phyloP scores from a whole-genome alignment of 805 yeast genomes.

The Zygoascus tannicola region DNA sequence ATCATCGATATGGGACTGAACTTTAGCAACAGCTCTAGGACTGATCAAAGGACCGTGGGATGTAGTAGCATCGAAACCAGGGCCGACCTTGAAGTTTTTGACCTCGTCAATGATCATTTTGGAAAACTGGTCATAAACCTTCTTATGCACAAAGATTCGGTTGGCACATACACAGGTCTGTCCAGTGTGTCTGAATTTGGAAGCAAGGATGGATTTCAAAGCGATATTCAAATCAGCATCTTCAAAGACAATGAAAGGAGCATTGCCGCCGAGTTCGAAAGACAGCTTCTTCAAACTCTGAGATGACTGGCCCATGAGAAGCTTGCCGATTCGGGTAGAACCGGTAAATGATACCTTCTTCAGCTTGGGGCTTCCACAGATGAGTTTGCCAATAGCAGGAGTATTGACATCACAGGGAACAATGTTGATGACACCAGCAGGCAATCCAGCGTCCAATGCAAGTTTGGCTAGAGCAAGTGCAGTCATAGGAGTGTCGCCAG shows the following conservation, averaged over 20 bases:
- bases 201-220: constrained; percentile 52
- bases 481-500: constrained; percentile 63
- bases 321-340: constrained; percentile 62
- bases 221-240: constrained; percentile 64
- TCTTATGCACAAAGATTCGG: constrained; percentile 55
- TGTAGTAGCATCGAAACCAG: constrained; percentile 47
- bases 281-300: constrained; percentile 60
- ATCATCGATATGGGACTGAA: constrained; percentile 52
- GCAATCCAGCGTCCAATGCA: constrained; percentile 59
- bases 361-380: constrained; percentile 44
- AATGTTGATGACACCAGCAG: constrained; percentile 59
- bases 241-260: constrained; percentile 66
- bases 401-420: constrained; percentile 38
- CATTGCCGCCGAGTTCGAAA: constrained; percentile 73
- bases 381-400: constrained; percentile 19
- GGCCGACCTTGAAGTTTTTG: constrained; percentile 43
- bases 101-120: constrained; percentile 39
- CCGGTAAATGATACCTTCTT: constrained; percentile 72
- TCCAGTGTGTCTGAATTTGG: constrained; percentile 68
- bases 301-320: constrained; percentile 50
- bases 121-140: constrained; percentile 54
- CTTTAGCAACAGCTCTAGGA: constrained; percentile 51
- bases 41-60: constrained; percentile 76
- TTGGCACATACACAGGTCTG: constrained; percentile 80
- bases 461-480: constrained; percentile 59